A percentile compares a stretch with the other conserved stretches of the same genome.
phyloP scores from a whole-genome alignment of 176 grass and related monocot species.

The Eremochloa ophiuroides region DNA sequence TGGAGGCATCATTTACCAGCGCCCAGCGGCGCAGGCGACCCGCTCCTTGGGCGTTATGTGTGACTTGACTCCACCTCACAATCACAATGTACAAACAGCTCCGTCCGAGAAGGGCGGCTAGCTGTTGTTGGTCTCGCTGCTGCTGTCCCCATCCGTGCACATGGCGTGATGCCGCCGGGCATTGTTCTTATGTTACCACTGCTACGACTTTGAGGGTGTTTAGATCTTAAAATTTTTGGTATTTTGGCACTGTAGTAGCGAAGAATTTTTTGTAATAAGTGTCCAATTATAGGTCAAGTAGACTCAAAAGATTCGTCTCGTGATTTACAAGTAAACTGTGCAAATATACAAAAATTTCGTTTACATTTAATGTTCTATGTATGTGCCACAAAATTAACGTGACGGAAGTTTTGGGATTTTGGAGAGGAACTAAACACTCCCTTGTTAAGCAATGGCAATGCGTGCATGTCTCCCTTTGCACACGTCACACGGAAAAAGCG shows the following conservation, averaged over 20 bases:
- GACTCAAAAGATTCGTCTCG: too few relatives aligned
- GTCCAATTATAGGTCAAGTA: too few relatives aligned
- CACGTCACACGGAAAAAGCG: constrained; percentile 2
- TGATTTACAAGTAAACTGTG: too few relatives aligned
- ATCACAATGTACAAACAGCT: constrained; percentile 5
- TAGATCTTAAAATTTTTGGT: too few relatives aligned
- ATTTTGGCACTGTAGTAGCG: too few relatives aligned
- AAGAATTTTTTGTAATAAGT: too few relatives aligned
- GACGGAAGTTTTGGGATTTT: too few relatives aligned
- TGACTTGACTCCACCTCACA: constrained; percentile 2
- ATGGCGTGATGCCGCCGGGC: constrained; percentile 34
- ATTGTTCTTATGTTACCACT: constrained; percentile 19
- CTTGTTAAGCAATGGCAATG: constrained; percentile 13
- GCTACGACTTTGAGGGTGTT: constrained; percentile 16
- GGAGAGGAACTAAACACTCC: too few relatives aligned
- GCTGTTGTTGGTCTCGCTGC: constrained; percentile 12
- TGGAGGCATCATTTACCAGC: constrained; percentile 21
- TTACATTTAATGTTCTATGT: too few relatives aligned
- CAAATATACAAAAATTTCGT: too few relatives aligned
- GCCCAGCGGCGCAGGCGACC: constrained; percentile 28
- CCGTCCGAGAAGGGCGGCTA: not conserved
- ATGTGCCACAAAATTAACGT: too few relatives aligned
- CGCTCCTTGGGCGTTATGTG: constrained; percentile 48
- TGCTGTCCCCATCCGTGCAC: constrained; percentile 53
- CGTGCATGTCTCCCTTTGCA: constrained; percentile 18